Evolutionary conservation across 805 yeast genomes (phyloP), one percentile per base, ranked within the genome.

Genomic region (Zygoascus bituminiphila): DNA sequence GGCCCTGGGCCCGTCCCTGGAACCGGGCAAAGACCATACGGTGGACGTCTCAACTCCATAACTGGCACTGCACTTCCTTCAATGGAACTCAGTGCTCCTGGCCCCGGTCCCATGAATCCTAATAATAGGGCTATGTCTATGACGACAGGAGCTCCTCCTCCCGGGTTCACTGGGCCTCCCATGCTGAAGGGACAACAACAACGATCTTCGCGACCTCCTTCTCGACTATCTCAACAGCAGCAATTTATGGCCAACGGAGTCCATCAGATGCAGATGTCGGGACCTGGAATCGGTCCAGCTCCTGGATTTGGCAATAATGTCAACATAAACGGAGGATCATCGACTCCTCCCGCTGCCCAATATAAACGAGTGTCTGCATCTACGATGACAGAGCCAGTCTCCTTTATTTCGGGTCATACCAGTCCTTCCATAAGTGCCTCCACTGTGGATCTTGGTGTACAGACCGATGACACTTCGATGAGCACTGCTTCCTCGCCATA

Each of bases 361-460:
- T 25, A 31, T 26, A 44, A 31, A n/a, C 48, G 24, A 45, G 49
- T 49, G 7, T 38, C 51, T 15, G 44, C 51, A 9, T 42, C 50
- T 2, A 51, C 55, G 2, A 49, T 55, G 55, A 55, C 55, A 3
- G 57, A 50, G 8, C 52, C 55, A 35, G 46, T 46, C 1, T 24
- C 39, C 8, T 10, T 25, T 12, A 29, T 31, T 15, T 17, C 48
- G 20, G 24, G 38, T 3, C 24, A 17, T n/a, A 10, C 37, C 10
- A 19, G 25, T 23, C 25, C 37, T n/a, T 25, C 22, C 17, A 22
- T n/a, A 4, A 35, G 43, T 15, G 45, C 50, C n/a, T 19, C 51
- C 7, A 46, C 44, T 6, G 44, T 40, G 4, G 49, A 40, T 19
- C 36, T 44, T 5, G 29, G 39, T 7, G 46, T 44, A 8, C 37